Conservation (phyloP, 2,329 filamentous ascomycete species). For the Huntiella abstrusa region DNA sequence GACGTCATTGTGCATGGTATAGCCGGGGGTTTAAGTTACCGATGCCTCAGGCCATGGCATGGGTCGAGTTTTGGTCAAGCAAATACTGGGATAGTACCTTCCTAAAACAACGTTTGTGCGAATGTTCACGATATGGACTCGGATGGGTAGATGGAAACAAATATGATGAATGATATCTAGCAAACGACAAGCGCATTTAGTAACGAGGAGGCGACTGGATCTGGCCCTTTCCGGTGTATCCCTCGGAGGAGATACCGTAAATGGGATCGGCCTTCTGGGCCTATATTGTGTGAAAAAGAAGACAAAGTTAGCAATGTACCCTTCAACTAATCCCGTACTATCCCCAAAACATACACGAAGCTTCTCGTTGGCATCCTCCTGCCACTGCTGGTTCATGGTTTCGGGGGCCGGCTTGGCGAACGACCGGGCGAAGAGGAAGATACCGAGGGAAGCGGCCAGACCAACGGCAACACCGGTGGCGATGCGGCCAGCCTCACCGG, state of each 20-base stretch:
- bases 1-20: too few relatives aligned
- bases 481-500: constrained; percentile 69
- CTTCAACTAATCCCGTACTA: too few relatives aligned
- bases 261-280: constrained; percentile 72
- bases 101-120: too few relatives aligned
- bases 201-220: constrained; percentile 48
- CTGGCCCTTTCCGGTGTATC: constrained; percentile 60
- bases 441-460: constrained; percentile 41
- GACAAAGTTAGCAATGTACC: neutral
- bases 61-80: too few relatives aligned
- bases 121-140: constrained; percentile 3
- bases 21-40: too few relatives aligned
- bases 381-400: constrained; percentile 94
- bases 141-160: neutral
- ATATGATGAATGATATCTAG: constrained; percentile 9
- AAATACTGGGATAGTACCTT: too few relatives aligned
- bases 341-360: constrained; percentile 48
- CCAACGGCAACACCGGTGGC: constrained; percentile 53
- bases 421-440: constrained; percentile 56
- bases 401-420: constrained; percentile 55
- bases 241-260: constrained; percentile 62
- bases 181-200: constrained; percentile 18
- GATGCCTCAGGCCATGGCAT: neutral
- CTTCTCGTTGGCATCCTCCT: constrained; percentile 88
- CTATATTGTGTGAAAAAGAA: constrained; percentile 25